Base-by-base conservation (phyloP, 1,139 yeast species). In the Nakaseomyces sp. region DNA sequence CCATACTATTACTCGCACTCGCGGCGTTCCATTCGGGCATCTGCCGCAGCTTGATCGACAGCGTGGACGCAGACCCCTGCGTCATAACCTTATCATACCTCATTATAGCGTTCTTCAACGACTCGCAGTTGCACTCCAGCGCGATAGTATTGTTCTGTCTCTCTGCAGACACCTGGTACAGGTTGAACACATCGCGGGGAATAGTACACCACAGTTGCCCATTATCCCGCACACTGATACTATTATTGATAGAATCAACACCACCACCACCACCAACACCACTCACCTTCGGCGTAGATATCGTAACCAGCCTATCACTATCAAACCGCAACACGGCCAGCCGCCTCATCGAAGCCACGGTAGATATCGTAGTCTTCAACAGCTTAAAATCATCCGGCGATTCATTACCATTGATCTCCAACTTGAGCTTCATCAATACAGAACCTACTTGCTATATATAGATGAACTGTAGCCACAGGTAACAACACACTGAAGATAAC, bases 121-220 rank as follows among this genome's bases (percentile, higher is more conserved):
- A 50, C 16, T 57, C 63, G 46, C 64, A 58, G 38, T 55, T 60
- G 44, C 54, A 57, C 37, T 60, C 64, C 61, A 61, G 56, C 0
- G 64, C 49, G 4, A 61, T 56, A 1, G 61, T 52, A 40, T 54
- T 55, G n/a, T 47, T 43, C 24, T 57, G 61, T 16, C 63, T 51
- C 24, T 51, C 55, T 5, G 63, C 56, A 17, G 45, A 45, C 1
- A 61, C 61, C 5, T 47, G 47, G 42, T 60, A 61, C 5, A 50
- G 44, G 22, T 48, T 50, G 40, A 61, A 61, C 16, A 56, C 60
- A 50, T 60, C 64, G 8, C 43, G 42, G 2, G 65, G 65, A 7
- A 61, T 56, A 6, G 62, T 58, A 37, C 65, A 61, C 65, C 65
- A 61, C 29, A 60, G 43, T 39, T 60, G 63, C 2, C 63, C 64